Base-by-base conservation (phyloP, 2,329 filamentous ascomycete genomes). In the Botryotinia calthae region DNA sequence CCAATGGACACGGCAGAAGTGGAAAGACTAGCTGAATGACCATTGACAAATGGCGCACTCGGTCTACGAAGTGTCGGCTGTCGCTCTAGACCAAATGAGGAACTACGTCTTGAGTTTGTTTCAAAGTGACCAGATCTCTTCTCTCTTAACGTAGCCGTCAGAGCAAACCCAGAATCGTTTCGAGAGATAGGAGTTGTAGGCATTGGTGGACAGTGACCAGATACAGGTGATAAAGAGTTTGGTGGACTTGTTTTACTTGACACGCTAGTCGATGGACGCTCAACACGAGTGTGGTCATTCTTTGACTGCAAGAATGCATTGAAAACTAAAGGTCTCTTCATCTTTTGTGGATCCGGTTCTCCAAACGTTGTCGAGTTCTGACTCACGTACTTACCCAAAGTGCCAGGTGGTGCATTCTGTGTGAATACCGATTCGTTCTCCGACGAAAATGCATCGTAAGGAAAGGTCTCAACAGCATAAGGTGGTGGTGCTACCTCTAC, bases 91-190 rank as follows among this genome's bases (percentile, higher is more conserved):
- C 91, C 93, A 82, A 97, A 97, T 1, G 95, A 97, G n/a, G 95
- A 97, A 84, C 95, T 98, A 76, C 95, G 89, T 74, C 95, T 89
- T n/a, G 92, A 92, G 76, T 85, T 87, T 84, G 75, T 83, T 72
- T 91, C 89, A 77, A 98, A 97, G 81, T 98, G 94, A 1, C 93
- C 95, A 4, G 96, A 98, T 69, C 95, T 89, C 84, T 98, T 99
- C 83, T 98, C 96, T 46, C 94, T 90, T 73, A 99, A 85, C 7
- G 93, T 97, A 28, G 93, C 90, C 75, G 95, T 91, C 72, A 97
- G 85, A 51, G 93, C 93, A 82, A 96, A 97, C 2, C 94, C 95
- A 7, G 95, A 98, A 80, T 99, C 96, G 79, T 92, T 97, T 25
- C 94, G 88, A 9, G 94, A 97, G n/a, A 93, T 88, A 0, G 93